A percentile compares a stretch with the other conserved stretches of the same genome.
These are phyloP conservation scores for Paramecium caudatum DNA, from an alignment of 73 alveolate genomes.

Conservation along the genomic window DNA sequence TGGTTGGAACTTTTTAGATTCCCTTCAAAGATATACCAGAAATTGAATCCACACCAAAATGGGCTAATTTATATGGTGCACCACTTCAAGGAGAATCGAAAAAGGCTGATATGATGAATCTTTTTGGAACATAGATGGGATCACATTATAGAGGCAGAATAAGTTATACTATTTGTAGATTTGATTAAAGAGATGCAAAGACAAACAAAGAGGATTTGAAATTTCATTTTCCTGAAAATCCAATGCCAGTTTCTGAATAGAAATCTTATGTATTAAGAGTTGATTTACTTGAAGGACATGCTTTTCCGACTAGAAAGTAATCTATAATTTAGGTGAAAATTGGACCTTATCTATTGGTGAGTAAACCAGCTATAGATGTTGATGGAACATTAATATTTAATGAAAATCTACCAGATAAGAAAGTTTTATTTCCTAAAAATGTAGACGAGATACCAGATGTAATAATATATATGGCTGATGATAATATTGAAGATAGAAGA, in stretches of 20 bases:
- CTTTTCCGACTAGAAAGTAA: slow-evolving; percentile 77
- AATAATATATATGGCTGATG: slow-evolving; percentile 81
- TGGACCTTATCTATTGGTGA: slow-evolving; percentile 83
- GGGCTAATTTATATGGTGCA: slow-evolving; percentile 91
- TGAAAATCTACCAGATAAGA: slow-evolving; percentile 80
- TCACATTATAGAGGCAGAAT: slow-evolving; percentile 89
- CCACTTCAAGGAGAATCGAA: slow-evolving; percentile 79
- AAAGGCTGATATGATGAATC: slow-evolving; percentile 87
- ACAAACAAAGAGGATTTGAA: slow-evolving; percentile 79
- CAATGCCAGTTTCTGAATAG: slow-evolving; percentile 82
- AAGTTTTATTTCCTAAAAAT: slow-evolving; percentile 80
- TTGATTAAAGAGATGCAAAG: slow-evolving; percentile 81
- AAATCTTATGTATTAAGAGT: slow-evolving; percentile 79
- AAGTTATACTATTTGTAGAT: slow-evolving; percentile 70
- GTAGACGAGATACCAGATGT: slow-evolving; percentile 81
- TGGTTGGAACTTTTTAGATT: slow-evolving; percentile 71
- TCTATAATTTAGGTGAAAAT: slow-evolving; percentile 78
- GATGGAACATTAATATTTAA: slow-evolving; percentile 82
- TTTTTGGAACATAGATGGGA: slow-evolving; percentile 81
- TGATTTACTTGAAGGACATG: slow-evolving; percentile 88
- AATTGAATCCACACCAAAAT: slow-evolving; percentile 76
- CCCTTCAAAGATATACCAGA: slow-evolving; percentile 80
- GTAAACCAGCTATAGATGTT: slow-evolving; percentile 8
- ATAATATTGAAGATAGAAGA: slow-evolving; percentile 78
- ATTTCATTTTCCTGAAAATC: slow-evolving; percentile 80